Evolutionary conservation across 345 rosid species (phyloP).

Genomic region (Gossypium sturtianum): DNA sequence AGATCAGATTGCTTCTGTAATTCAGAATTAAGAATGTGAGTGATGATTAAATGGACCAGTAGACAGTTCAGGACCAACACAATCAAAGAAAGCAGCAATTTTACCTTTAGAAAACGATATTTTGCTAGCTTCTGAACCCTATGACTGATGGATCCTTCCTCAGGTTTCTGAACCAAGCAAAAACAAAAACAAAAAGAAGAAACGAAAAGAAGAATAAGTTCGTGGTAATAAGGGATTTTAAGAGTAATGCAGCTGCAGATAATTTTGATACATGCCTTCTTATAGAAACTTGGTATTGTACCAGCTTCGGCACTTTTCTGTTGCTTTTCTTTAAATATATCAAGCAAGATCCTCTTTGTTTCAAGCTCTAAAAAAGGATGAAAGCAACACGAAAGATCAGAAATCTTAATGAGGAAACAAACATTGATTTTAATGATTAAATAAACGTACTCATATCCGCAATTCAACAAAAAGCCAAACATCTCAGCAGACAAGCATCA

Average conservation of each 20-base stretch:
- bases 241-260: not conserved
- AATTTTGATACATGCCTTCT: conserved; percentile 60
- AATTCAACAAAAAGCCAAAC: not conserved
- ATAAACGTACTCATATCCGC: not conserved
- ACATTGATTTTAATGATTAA: not conserved
- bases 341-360: conserved; percentile 97
- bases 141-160: conserved; percentile 93
- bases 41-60: not conserved
- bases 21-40: conserved; percentile 19
- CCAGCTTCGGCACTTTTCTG: conserved; percentile 89
- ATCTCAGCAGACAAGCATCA: not conserved
- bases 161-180: conserved; percentile 77
- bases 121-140: conserved; percentile 93
- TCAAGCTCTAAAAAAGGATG: conserved; percentile 63
- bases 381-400: conserved; percentile 7
- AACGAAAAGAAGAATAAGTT: not conserved
- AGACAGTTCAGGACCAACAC: conserved; percentile 1
- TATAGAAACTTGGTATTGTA: conserved; percentile 83
- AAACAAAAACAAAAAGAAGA: conserved; percentile 6
- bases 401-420: not conserved
- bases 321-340: conserved; percentile 93
- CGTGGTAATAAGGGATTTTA: not conserved
- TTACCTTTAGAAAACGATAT: conserved; percentile 85
- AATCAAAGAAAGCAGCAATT: not conserved
- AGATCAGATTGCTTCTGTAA: conserved; percentile 97